These are phyloP conservation scores for Clonostachys sp. DNA, from an alignment of 2,329 filamentous ascomycete genomes.

Conservation along the genomic window DNA sequence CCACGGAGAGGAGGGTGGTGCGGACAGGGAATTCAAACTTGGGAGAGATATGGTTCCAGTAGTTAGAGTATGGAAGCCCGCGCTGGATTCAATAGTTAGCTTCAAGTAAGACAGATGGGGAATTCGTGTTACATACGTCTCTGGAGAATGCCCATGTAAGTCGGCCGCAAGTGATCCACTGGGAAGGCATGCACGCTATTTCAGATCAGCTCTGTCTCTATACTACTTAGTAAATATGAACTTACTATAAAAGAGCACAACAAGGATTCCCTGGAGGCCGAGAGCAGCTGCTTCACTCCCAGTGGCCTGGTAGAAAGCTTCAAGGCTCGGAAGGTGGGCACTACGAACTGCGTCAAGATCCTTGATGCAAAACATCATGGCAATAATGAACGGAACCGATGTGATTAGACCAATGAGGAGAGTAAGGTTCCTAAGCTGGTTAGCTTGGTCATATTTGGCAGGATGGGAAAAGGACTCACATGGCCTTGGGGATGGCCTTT, in stretches of 20 bases:
- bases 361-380: constrained; percentile 14
- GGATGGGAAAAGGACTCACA: constrained; percentile 2
- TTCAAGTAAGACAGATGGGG: neutral
- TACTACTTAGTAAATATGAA: neutral
- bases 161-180: constrained; percentile 22
- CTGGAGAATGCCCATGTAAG: constrained; percentile 23
- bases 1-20: constrained; percentile 15
- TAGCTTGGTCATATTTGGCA: neutral
- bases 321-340: constrained; percentile 9
- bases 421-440: constrained; percentile 6
- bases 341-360: constrained; percentile 17
- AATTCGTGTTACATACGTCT: constrained; percentile 14
- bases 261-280: neutral
- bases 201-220: too few species aligned
- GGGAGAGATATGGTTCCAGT: constrained; percentile 13
- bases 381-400: constrained; percentile 16
- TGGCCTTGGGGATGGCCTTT: constrained; percentile 5
- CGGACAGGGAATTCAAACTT: constrained; percentile 15
- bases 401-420: constrained; percentile 18
- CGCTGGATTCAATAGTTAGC: neutral
- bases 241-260: neutral
- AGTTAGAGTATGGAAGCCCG: constrained; percentile 14
- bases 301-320: constrained; percentile 13
- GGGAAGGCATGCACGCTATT: constrained; percentile 14
- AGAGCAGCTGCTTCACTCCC: constrained; percentile 12